Evolutionary conservation across 2,329 filamentous ascomycete genomes (phyloP).

Genomic region (Madurella fahalii): DNA sequence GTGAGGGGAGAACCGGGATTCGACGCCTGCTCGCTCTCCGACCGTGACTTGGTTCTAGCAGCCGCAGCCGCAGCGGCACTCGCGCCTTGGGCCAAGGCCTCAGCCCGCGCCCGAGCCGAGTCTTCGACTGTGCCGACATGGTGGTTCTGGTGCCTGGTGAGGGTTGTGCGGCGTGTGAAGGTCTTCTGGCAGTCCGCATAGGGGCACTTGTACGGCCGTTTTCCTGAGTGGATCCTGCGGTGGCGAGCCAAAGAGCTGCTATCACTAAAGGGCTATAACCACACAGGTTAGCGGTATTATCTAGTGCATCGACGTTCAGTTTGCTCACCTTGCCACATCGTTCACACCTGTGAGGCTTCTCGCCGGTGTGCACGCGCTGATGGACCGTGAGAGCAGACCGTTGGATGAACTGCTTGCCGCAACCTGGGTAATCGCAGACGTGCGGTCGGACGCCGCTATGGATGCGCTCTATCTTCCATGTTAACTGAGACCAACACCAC

Average conservation of each 20-base stretch:
- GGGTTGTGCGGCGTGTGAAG: conserved; percentile 89
- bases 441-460: conserved; percentile 89
- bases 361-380: conserved; percentile 90
- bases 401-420: conserved; percentile 96
- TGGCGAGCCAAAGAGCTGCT: conserved; percentile 91
- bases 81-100: conserved; percentile 63
- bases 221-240: conserved; percentile 90
- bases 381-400: conserved; percentile 93
- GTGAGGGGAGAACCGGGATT: conserved; percentile 70
- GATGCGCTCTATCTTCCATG: conserved; percentile 68
- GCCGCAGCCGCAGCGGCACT: conserved; percentile 33
- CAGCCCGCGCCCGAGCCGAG: conserved; percentile 81
- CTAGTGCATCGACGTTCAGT: accelerated
- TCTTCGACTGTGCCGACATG: conserved; percentile 95
- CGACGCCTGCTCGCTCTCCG: conserved; percentile 67
- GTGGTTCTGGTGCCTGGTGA: conserved; percentile 93
- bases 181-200: conserved; percentile 98
- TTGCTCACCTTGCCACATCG: conserved; percentile 82
- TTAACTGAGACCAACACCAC: conserved; percentile 26
- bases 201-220: conserved; percentile 94
- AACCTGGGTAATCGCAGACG: conserved; percentile 82
- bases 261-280: conserved; percentile 81
- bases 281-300: conserved; percentile 13
- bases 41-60: conserved; percentile 45
- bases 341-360: conserved; percentile 98